Evolutionary conservation across 2,329 filamentous ascomycete genomes (phyloP), one percentile per base, ranked within the genome.

Genomic region (Hirsutella thompsonii): DNA sequence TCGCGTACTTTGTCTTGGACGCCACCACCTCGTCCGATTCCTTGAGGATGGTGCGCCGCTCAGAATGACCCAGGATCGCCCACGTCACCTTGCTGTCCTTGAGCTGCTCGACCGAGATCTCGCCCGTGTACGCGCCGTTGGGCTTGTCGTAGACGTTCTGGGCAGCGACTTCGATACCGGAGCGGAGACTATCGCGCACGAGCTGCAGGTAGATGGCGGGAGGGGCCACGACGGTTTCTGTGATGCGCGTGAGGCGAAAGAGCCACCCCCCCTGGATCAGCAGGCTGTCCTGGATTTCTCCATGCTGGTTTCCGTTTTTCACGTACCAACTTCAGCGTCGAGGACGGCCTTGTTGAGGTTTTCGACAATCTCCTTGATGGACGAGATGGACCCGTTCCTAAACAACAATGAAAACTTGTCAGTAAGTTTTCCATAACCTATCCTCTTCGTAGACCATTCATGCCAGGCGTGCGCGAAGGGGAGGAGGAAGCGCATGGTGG

Each of bases 91-190:
- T 79, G 67, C 74, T 79, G 67, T 96, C 92, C 68, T 84, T 81
- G 57, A 98, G 80, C 72, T 96, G 92, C 47, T 81, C 70, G 49
- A 89, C 89, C 50, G 83, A 89, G 69, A 95, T 92, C 72, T 98
- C 92, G 58, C 92, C 92, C 29, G 92, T 98, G 74, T 84, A 96
- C 55, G 92, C 92, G 55, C 92, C 92, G 65, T 92, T 88, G 62
- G 88, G 87, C 77, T 90, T 90, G 74, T 96, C 85, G 68, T 79
- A 96, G 65, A 96, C 87, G 68, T 98, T 98, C 72, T 98, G 92
- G 43, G 92, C 82, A 43, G 90, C 84, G 48, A 98, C 84, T 58
- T 85, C 83, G 60, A 98, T 72, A 50, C 80, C 79, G 54, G 75
- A 59, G 61, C 81, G 78, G 55, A 90, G 76, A 58, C 80, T 73